Percentiles rank a stretch among this genome's conserved stretches.
phyloP scores from a whole-genome alignment of 176 grass and related monocot genomes.

The Elymus sibiricus region DNA sequence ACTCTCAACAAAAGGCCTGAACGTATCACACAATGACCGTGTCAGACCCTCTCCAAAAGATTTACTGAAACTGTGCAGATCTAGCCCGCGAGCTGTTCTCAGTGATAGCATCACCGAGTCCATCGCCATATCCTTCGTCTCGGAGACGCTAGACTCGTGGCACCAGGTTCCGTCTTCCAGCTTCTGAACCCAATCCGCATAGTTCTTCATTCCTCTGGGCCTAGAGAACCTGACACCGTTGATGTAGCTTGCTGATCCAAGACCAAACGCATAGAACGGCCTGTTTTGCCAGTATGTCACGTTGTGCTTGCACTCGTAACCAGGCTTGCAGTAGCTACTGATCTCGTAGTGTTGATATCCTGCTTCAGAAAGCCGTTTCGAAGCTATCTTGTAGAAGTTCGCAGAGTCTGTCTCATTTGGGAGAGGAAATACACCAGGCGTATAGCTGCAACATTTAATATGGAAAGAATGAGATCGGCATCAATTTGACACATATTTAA shows the following conservation, averaged over 20 bases:
- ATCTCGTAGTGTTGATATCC: conserved; percentile 88
- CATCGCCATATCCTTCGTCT: conserved; percentile 75
- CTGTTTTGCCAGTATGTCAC: conserved; percentile 73
- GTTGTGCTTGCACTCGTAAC: conserved; percentile 91
- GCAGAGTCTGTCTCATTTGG: conserved; percentile 64
- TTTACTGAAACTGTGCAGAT: conserved; percentile 61
- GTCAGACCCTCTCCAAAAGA: conserved; percentile 53
- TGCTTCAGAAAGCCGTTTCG: conserved; percentile 55
- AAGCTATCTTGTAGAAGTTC: conserved; percentile 86
- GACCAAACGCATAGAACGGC: conserved; percentile 81
- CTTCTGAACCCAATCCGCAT: conserved; percentile 69
- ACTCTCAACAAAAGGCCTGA: conserved; percentile 63
- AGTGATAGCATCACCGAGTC: conserved; percentile 85
- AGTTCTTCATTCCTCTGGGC: conserved; percentile 79
- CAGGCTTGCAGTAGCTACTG: conserved; percentile 81
- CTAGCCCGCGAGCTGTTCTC: conserved; percentile 71
- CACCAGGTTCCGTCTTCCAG: conserved; percentile 51
- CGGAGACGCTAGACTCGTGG: conserved; percentile 28
- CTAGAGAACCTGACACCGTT: conserved; percentile 71
- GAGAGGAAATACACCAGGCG: conserved; percentile 77
- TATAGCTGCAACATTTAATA: conserved; percentile 47
- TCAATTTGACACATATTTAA: not conserved
- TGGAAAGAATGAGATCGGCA: not conserved
- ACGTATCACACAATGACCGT: conserved; percentile 46
- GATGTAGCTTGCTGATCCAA: conserved; percentile 82